phyloP scores from a whole-genome alignment of 2,329 filamentous ascomycete species.

The Alternaria brassicae region DNA sequence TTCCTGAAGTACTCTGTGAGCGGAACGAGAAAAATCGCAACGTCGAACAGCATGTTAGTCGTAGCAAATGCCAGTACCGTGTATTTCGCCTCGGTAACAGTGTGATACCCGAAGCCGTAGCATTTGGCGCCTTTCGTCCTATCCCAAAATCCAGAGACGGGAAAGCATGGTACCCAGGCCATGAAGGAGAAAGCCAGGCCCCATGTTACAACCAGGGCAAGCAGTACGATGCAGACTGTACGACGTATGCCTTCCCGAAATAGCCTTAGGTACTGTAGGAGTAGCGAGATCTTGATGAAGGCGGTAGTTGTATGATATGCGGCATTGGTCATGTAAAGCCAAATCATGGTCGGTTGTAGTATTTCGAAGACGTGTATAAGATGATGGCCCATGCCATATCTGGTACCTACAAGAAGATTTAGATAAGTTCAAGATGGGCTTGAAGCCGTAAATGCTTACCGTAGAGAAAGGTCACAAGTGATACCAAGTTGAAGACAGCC shows the following conservation, averaged over 20 bases:
- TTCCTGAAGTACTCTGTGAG: constrained; percentile 35
- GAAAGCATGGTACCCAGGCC: constrained; percentile 42
- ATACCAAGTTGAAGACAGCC: constrained; percentile 30
- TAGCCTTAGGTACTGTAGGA: constrained; percentile 45
- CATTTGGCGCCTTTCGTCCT: constrained; percentile 27
- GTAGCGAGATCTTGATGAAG: constrained; percentile 45
- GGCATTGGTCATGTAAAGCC: constrained; percentile 35
- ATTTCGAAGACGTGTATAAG: constrained; percentile 24
- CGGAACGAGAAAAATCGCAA: constrained; percentile 38
- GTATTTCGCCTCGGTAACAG: constrained; percentile 20
- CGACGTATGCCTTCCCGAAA: constrained; percentile 34
- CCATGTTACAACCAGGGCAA: constrained; percentile 33
- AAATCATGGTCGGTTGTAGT: constrained; percentile 27
- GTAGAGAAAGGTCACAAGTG: constrained; percentile 28
- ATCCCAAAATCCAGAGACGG: constrained; percentile 32
- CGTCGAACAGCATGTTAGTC: constrained; percentile 43
- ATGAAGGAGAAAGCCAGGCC: constrained; percentile 38
- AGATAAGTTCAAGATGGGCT: neutral
- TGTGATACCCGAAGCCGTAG: constrained; percentile 34
- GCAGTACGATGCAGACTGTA: constrained; percentile 20
- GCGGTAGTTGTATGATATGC: constrained; percentile 39
- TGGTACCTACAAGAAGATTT: constrained; percentile 25
- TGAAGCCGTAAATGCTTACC: constrained; percentile 15
- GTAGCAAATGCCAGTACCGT: constrained; percentile 33
- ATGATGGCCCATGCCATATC: constrained; percentile 43